Conservation (phyloP, 1,139 yeast species). For the Meyerozyma elateridarum region DNA sequence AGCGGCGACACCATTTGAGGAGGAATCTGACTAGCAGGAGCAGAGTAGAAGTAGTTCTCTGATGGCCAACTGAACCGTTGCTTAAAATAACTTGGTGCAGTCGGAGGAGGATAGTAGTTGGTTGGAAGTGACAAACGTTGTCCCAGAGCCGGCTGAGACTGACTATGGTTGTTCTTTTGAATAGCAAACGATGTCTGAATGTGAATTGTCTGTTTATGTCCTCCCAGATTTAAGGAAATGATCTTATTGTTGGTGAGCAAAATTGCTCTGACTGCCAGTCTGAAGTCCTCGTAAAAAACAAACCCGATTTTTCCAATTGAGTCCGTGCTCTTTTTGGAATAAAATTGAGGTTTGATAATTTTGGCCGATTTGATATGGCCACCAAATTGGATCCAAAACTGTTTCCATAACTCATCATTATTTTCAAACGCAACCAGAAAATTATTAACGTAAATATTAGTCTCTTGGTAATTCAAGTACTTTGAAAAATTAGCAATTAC, state of each 20-base stretch:
- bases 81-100: conserved; percentile 6
- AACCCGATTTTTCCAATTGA: conserved; percentile 14
- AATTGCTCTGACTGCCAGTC: conserved; percentile 13
- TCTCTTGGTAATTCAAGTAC: conserved; percentile 45
- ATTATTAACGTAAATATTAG: conserved; percentile 55
- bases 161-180: conserved; percentile 20
- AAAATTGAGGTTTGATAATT: conserved; percentile 41
- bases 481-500: conserved; percentile 14
- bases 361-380: conserved; percentile 36
- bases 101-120: conserved; percentile 7
- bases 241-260: conserved; percentile 10
- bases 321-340: conserved; percentile 17
- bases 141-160: conserved; percentile 3
- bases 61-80: conserved; percentile 12
- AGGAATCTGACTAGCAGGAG: conserved; percentile 5
- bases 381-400: conserved; percentile 41
- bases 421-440: conserved; percentile 41
- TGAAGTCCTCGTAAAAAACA: conserved; percentile 10
- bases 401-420: conserved; percentile 34
- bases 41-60: conserved; percentile 5
- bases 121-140: conserved; percentile 9
- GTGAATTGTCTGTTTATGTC: conserved; percentile 9
- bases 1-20: conserved; percentile 9
- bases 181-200: conserved; percentile 34
- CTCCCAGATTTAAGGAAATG: conserved; percentile 31